These are phyloP conservation scores for Euphorbia pulcherrima DNA, from an alignment of 345 rosid genomes.

Conservation along the genomic window DNA sequence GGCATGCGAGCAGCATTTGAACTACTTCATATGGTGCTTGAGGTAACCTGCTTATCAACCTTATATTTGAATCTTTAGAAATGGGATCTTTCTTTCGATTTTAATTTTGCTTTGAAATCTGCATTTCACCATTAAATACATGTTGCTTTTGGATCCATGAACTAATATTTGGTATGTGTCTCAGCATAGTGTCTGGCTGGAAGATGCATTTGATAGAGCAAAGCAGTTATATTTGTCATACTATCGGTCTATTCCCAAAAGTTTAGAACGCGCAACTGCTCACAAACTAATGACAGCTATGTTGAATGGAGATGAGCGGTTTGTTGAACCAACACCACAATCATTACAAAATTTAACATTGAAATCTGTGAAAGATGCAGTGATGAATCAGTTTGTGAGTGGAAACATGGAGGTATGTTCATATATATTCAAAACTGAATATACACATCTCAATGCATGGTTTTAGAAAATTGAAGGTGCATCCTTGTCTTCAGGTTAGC, in stretches of 20 bases:
- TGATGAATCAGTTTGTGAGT: constrained; percentile 91
- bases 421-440: constrained; percentile 6
- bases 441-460: constrained; percentile 3
- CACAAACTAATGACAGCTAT: constrained; percentile 96
- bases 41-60: constrained; percentile 45
- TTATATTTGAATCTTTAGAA: constrained; percentile 1
- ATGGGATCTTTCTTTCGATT: constrained; percentile 3
- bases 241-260: constrained; percentile 95
- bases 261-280: constrained; percentile 98
- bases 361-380: constrained; percentile 78
- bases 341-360: constrained; percentile 72
- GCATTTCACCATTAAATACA: neutral
- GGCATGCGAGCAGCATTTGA: constrained; percentile 99
- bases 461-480: constrained; percentile 12
- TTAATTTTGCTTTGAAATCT: neutral
- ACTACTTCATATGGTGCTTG: constrained; percentile 99
- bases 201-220: constrained; percentile 99
- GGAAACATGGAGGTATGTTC: constrained; percentile 85
- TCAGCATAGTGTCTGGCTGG: constrained; percentile 99
- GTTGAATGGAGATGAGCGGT: constrained; percentile 95
- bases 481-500: constrained; percentile 57
- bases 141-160: constrained; percentile 6
- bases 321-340: constrained; percentile 88
- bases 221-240: constrained; percentile 85
- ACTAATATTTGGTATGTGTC: constrained; percentile 27